Base-by-base conservation (phyloP, 176 grass and related monocot species). In the Oryza coarctata region DNA sequence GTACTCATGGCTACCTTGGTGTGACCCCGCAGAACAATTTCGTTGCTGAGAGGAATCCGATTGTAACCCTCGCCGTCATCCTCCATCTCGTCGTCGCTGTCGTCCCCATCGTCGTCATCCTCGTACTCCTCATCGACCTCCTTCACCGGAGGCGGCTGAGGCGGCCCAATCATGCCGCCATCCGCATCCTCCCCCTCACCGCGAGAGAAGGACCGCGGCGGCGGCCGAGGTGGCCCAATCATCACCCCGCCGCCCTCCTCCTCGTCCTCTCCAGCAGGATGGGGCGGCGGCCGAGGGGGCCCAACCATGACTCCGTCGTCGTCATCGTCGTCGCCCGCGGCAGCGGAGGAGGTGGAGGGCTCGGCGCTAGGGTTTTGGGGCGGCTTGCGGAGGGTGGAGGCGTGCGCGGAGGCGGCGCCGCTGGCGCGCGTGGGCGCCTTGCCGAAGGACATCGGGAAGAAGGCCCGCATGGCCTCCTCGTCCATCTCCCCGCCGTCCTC, bases 361-460 rank as follows among this genome's bases (percentile, higher is more conserved):
- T 39, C 29, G 66, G 87, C 61, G 44, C 69, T 91, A 84, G 92
- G 83, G 85, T 87, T 86, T 31, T 72, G 68, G 41, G 88, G 71
- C 40, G 18, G 50, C 55, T 88, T 89, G 79, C 95, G 95, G 61
- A 89, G 85, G 34, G 95, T 98, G 44, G 82, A 80, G 27, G 95
- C 89, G 86, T 98, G 95, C 38, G 77, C 85, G 15, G 86, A 5
- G 71, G 90, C 79, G 10, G 79, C 44, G 70, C 82, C 74, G 73
- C 43, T 71, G 38, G 86, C 32, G 34, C 91, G 90, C 7, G 70
- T 33, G 45, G 95, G 72, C 11, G 88, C 60, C 83, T 94, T 98
- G 10, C 95, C 95, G 66, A 98, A 98, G 39, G 95, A 94, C 38
- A 91, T 63, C 9, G 95, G 95, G 65, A 98, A 94, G 80, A 89